phyloP scores from a whole-genome alignment of 2,329 filamentous ascomycete genomes.

The Monilinia vaccinii-corymbosi region DNA sequence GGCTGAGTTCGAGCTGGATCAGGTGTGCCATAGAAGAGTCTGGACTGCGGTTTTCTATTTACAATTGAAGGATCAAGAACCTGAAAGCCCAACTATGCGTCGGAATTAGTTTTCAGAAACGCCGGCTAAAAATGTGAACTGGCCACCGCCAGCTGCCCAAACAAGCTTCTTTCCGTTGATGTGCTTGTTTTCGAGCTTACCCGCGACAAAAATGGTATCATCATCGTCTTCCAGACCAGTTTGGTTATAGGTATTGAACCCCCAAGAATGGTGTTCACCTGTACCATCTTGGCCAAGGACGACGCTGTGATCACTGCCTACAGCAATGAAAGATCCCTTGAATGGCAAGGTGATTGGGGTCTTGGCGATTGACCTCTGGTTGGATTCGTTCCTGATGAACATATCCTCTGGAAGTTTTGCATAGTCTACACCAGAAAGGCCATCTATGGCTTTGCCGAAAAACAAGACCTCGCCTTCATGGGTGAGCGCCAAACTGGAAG shows the following conservation, averaged over 20 bases:
- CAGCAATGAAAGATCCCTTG: slow-evolving; percentile 49
- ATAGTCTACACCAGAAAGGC: slow-evolving; percentile 47
- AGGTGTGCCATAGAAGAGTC: background rate
- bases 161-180: slow-evolving; percentile 64
- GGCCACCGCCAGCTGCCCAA: slow-evolving; percentile 72
- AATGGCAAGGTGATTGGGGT: slow-evolving; percentile 48
- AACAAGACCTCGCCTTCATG: slow-evolving; percentile 47
- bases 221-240: slow-evolving; percentile 68
- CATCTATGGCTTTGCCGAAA: slow-evolving; percentile 52
- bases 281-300: slow-evolving; percentile 59
- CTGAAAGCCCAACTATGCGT: background rate
- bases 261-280: slow-evolving; percentile 59
- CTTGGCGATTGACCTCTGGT: slow-evolving; percentile 53
- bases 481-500: slow-evolving; percentile 49
- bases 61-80: background rate
- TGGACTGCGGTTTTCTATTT: background rate
- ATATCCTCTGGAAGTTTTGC: slow-evolving; percentile 43
- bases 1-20: background rate
- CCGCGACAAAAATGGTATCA: slow-evolving; percentile 62
- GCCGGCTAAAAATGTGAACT: slow-evolving; percentile 58
- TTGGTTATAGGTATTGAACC: slow-evolving; percentile 72
- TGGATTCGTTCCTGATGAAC: slow-evolving; percentile 53
- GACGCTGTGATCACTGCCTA: slow-evolving; percentile 64
- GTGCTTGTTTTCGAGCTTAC: slow-evolving; percentile 73
- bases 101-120: background rate